Base-by-base conservation (phyloP, 1,284 basidiomycete species). In the Moesziomyces sp. region DNA sequence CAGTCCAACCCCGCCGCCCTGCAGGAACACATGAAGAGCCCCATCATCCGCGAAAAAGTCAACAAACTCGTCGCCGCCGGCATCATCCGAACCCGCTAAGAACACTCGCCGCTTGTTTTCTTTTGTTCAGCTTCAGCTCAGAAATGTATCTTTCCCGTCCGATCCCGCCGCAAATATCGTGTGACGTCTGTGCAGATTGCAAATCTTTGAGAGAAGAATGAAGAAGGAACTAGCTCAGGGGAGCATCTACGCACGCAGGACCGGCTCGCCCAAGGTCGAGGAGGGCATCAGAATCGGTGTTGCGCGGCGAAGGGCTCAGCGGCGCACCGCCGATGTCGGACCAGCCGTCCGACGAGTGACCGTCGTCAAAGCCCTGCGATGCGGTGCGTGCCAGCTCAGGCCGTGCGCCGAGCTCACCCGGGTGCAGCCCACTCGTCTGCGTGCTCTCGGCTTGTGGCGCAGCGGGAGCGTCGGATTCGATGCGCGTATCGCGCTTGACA, bases 21-120 rank as follows among this genome's bases (percentile, higher is more conserved):
- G 66, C 92, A 94, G 85, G 93, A 97, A 76, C 96, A 99, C 86
- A 93, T 99, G 92, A 94, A 95, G 89, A 97, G 96, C 45, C 68
- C 79, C 11, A 87, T 88, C 59, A 90, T 97, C 47, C 88, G 89
- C 54, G 86, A 88, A 67, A 97, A 97, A 87, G 92, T 97, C 73
- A 89, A 92, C 86, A 97, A 97, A 86, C 88, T 99, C 47, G 88
- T 97, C 83, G 94, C 93, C 71, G 93, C 94, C 26, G 95, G 95
- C 62, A 93, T 97, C 83, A 95, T 97, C 86, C 74, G 71, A 38
- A 82, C 79, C 5, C 73, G 80, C 44, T 80, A 60, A 67, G 28
- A 35, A 49, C 30, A 49, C 16, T 33, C 24, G 47, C 33, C 26
- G 24, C 21, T 7, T 35, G 47, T 35, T 14, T 26, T 33, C 30